Percentiles rank a stretch among this genome's conserved stretches.
These are phyloP conservation scores for Mucor plumbeus DNA, from an alignment of 371 early-diverging fungal genomes.

Conservation along the genomic window DNA sequence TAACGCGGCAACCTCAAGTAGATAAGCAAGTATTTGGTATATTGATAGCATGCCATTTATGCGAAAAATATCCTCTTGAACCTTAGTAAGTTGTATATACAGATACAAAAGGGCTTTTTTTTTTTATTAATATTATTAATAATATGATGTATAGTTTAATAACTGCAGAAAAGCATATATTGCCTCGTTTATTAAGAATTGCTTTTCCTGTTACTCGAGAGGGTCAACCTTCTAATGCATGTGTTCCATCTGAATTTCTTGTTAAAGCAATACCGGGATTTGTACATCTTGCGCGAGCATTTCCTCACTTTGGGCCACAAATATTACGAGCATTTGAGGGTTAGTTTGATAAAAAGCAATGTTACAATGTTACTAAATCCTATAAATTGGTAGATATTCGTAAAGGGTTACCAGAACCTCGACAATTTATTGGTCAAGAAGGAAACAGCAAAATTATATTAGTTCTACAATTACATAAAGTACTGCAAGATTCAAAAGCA, in stretches of 20 bases:
- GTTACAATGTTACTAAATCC: too few species aligned
- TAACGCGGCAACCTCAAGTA: slow-evolving; percentile 51
- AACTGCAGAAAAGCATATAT: slow-evolving; percentile 42
- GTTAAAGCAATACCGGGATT: slow-evolving; percentile 51
- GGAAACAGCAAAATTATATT: slow-evolving; percentile 47
- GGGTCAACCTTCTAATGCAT: slow-evolving; percentile 21
- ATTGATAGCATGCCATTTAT: slow-evolving; percentile 50
- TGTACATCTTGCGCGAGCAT: slow-evolving; percentile 49
- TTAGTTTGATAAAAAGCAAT: slow-evolving; percentile 15
- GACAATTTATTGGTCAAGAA: slow-evolving; percentile 50
- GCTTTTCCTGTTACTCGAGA: slow-evolving; percentile 42
- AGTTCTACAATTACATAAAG: slow-evolving; percentile 46
- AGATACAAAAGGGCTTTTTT: too few species aligned
- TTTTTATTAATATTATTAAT: too few species aligned
- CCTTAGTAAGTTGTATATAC: slow-evolving; percentile 36
- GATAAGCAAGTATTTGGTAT: slow-evolving; percentile 60
- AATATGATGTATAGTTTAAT: slow-evolving; percentile 24
- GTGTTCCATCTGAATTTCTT: slow-evolving; percentile 46
- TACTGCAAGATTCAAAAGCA: slow-evolving; percentile 38
- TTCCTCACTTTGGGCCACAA: slow-evolving; percentile 46
- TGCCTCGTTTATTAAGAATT: slow-evolving; percentile 45
- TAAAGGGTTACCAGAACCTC: slow-evolving; percentile 43
- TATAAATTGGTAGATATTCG: slow-evolving; percentile 31
- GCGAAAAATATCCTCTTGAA: slow-evolving; percentile 56
- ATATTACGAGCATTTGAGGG: slow-evolving; percentile 45